These are phyloP conservation scores for Tulasnella sp. DNA, from an alignment of 768 basidiomycete species.

Conservation along the genomic window DNA sequence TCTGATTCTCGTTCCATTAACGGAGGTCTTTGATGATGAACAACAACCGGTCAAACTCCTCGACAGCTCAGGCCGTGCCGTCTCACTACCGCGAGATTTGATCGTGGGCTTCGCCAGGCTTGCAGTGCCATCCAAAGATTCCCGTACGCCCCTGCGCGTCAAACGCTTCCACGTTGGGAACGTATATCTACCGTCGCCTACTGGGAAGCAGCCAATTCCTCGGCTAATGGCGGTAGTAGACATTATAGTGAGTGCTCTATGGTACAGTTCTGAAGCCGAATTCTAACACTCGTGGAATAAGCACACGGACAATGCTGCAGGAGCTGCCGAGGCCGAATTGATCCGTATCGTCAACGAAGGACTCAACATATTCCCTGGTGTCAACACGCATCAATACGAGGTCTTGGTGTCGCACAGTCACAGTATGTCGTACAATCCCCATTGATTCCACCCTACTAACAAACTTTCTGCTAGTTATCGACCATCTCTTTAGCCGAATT, in stretches of 20 bases:
- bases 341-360: constrained; percentile 60
- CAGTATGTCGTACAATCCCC: constrained; percentile 39
- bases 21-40: constrained; percentile 48
- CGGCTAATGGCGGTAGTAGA: constrained; percentile 8
- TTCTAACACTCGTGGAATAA: constrained; percentile 13
- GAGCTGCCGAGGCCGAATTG: constrained; percentile 64
- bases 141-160: constrained; percentile 41
- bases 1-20: constrained; percentile 62
- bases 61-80: constrained; percentile 71
- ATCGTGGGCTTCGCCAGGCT: constrained; percentile 73
- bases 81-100: constrained; percentile 63
- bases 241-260: constrained; percentile 9
- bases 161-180: constrained; percentile 77
- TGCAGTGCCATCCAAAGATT: constrained; percentile 57
- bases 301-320: constrained; percentile 12
- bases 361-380: constrained; percentile 61
- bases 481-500: constrained; percentile 53
- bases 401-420: constrained; percentile 72
- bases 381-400: constrained; percentile 54
- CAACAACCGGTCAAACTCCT: constrained; percentile 59
- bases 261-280: neutral
- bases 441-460: neutral
- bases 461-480: constrained; percentile 47
- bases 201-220: constrained; percentile 18
- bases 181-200: constrained; percentile 46